Evolutionary conservation across 1,284 basidiomycete species (phyloP), one percentile per base, ranked within the genome.

Genomic region (Cutaneotrichosporon dermatis): DNA sequence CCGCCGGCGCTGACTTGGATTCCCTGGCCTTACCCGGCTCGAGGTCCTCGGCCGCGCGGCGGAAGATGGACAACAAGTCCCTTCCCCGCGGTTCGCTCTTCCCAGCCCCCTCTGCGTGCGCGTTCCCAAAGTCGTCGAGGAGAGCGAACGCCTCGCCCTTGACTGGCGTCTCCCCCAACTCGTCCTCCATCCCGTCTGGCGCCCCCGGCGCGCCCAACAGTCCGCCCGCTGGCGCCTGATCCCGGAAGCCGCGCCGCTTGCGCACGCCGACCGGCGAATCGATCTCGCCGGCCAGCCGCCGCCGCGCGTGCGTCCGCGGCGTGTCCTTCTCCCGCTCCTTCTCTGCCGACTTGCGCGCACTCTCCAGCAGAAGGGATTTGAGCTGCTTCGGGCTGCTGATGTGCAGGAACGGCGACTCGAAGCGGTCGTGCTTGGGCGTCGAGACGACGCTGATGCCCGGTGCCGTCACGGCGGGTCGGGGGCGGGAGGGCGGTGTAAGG

Each of bases 281-380:
- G 36, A 76, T 67, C 48, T 78, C 76, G 4, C 77, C 77, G 10
- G 70, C 63, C 8, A 79, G 60, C 8, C 76, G 62, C 57, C 74
- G 75, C 16, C 77, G 58, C n/a, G 77, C 77, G 33, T 66, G 66
- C 3, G 77, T 77, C 10, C 77, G 60, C 1, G 77, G 77, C 34
- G 77, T 79, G 37, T 69, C 69, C 35, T 51, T 43, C 55, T 25
- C 25, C 25, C 25, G 25, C 25, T 25, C 25, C 25, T 25, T 25
- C 25, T 25, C 25, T 25, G 25, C 25, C 25, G 25, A 25, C 25
- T 59, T 44, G 40, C 40, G 57, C 13, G 57, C 75, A 42, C 64
- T 65, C 51, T 74, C 65, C 6, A 78, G 61, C 16, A 77, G 62
- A 36, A 70, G 66, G 54, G 69, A 25, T 25, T 25, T 71, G 33